Base-by-base conservation (phyloP, 257 asterid species). In the Lycium barbarum region DNA sequence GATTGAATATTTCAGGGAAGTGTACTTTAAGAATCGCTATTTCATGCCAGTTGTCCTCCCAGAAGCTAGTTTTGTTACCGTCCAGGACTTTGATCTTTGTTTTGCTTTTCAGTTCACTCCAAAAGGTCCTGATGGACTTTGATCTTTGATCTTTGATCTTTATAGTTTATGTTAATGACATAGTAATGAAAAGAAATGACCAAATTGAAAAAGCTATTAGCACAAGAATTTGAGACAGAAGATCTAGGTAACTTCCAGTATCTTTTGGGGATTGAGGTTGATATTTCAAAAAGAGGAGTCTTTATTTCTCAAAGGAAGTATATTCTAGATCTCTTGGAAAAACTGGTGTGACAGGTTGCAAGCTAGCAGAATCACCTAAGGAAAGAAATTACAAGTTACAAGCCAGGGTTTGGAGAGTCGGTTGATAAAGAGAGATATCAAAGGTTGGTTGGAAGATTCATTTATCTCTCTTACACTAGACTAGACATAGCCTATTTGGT, bases 381-480 rank as follows among this genome's bases (percentile, higher is more conserved):
- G 40, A 70, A 70, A 70, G 54, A 13, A 70, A 40, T 71, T 35
- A 43, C 57, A 43, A 71, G 79, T 71, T 43, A 71, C 57, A 43
- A 71, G 43, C 35, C 33, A 12, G 35, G 36, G 43, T 18, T 18
- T 71, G 2, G 22, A 70, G 55, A 71, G 35, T 71, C 35, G 9
- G 79, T 71, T 71, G 79, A 71, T 71, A 43, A 71, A 35, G 9
- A 71, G 15, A 43, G 36, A 43, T 71, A 68, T 40, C 14, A 70
- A 54, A 70, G 54, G 79, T n/a, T 43, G 17, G 79, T 71, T 71
- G 57, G 54, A 43, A 14, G 35, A 71, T 43, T 71, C 76, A 36
- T 68, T 36, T 36, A 0, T 36, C 53, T 68, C 59, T 54, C 76
- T 68, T 22, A 15, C 53, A 68, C 53, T 9, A 71, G 79, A 71